These are phyloP conservation scores for Lactarius sp. DNA, from an alignment of 768 basidiomycete genomes.

Conservation along the genomic window DNA sequence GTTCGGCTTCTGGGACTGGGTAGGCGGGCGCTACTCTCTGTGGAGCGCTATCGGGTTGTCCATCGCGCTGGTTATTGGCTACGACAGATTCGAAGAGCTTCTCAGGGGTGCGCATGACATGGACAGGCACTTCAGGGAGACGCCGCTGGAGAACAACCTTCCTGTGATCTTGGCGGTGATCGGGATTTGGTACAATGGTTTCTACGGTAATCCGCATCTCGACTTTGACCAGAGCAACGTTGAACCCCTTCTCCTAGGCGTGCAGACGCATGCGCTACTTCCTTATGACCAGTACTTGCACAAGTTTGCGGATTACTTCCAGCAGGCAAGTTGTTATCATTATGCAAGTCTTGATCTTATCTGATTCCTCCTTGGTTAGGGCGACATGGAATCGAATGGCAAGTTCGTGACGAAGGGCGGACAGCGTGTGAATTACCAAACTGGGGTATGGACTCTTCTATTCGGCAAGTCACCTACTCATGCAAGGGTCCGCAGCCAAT, in stretches of 20 bases:
- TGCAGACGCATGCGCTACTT: constrained; percentile 91
- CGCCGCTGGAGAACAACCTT: constrained; percentile 84
- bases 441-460: constrained; percentile 59
- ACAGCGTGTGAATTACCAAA: constrained; percentile 90
- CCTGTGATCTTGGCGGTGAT: constrained; percentile 86
- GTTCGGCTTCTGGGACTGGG: constrained; percentile 99
- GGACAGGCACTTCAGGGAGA: constrained; percentile 94
- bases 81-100: constrained; percentile 87
- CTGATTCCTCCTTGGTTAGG: constrained; percentile 37
- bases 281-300: constrained; percentile 99
- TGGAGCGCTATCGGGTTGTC: constrained; percentile 98
- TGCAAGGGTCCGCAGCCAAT: constrained; percentile 59
- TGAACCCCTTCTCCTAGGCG: constrained; percentile 42
- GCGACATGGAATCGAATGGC: constrained; percentile 99
- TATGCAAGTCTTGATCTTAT: not conserved
- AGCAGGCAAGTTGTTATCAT: constrained; percentile 50
- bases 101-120: constrained; percentile 93
- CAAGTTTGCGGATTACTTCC: constrained; percentile 99
- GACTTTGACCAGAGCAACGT: not conserved
- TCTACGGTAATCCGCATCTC: constrained; percentile 53
- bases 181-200: constrained; percentile 99
- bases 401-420: constrained; percentile 95
- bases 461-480: constrained; percentile 11
- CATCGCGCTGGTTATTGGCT: constrained; percentile 90
- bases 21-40: constrained; percentile 95